These are phyloP conservation scores for Penicillium bialowiezense DNA, from an alignment of 495 filamentous ascomycete species.

Conservation along the genomic window DNA sequence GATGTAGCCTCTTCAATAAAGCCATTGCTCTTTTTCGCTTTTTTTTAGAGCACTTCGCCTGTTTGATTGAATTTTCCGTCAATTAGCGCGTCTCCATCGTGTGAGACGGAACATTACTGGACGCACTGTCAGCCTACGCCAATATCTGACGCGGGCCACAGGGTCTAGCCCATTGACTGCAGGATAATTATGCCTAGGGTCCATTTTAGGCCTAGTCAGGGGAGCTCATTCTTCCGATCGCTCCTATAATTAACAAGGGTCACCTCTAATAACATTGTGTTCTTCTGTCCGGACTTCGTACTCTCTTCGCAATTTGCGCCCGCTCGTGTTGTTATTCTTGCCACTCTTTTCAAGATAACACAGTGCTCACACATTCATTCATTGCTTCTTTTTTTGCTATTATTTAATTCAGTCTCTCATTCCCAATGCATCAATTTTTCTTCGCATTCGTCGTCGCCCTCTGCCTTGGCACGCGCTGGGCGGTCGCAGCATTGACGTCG, in stretches of 20 bases:
- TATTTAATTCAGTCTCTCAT: conserved; percentile 1
- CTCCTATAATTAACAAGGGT: not conserved
- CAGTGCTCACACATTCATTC: not conserved
- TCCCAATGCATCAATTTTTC: not conserved
- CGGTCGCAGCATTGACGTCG: conserved; percentile 6
- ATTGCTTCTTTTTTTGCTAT: not conserved
- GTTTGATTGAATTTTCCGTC: too few species aligned
- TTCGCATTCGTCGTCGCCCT: conserved; percentile 3
- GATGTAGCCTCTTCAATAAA: too few species aligned
- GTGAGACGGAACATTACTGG: too few species aligned
- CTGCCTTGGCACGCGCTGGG: conserved; percentile 5
- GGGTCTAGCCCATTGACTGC: not conserved
- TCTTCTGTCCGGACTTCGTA: too few species aligned
- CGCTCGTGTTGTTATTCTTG: not conserved
- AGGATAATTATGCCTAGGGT: not conserved
- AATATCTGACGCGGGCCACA: not conserved
- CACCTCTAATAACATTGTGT: too few species aligned
- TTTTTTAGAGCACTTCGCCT: too few species aligned
- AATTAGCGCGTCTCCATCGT: too few species aligned
- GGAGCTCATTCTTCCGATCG: not conserved
- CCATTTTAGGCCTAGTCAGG: conserved; percentile 2
- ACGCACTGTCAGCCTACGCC: too few species aligned
- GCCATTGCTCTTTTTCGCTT: too few species aligned
- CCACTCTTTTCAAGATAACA: conserved; percentile 3
- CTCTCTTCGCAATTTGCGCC: not conserved